Percentiles rank a stretch among this genome's conserved stretches.
phyloP scores from a whole-genome alignment of 192 early-diverging fungal genomes.

The Mortierella claussenii region DNA sequence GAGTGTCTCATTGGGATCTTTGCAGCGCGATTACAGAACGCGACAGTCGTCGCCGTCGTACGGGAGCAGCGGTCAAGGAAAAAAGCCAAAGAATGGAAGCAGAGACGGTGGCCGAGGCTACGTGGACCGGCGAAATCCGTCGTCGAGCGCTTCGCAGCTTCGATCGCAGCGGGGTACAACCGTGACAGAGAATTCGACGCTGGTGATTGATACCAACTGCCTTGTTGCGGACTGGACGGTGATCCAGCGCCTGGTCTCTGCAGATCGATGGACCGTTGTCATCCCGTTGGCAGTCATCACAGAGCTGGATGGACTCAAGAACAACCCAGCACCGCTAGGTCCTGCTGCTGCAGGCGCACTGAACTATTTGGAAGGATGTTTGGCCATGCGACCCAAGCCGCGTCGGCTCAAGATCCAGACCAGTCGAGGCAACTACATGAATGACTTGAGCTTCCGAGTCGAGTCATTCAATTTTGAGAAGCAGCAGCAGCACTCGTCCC shows the following conservation, averaged over 20 bases:
- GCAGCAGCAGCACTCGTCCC: slow-evolving; percentile 13
- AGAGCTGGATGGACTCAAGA: slow-evolving; percentile 64
- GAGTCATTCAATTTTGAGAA: slow-evolving; percentile 63
- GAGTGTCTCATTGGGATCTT: slow-evolving; percentile 14
- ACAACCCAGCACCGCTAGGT: slow-evolving; percentile 62
- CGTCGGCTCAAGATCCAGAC: slow-evolving; percentile 64
- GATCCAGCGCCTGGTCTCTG: slow-evolving; percentile 55
- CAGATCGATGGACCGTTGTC: slow-evolving; percentile 61
- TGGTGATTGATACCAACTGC: slow-evolving; percentile 70
- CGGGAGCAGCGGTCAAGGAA: not conserved
- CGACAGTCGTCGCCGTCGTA: slow-evolving; percentile 1
- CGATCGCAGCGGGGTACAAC: slow-evolving; percentile 20
- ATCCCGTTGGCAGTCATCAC: slow-evolving; percentile 67
- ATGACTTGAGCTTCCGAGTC: slow-evolving; percentile 63
- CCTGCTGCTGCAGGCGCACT: slow-evolving; percentile 57
- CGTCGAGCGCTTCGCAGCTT: not conserved
- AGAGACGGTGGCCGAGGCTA: slow-evolving; percentile 6
- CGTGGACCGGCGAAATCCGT: slow-evolving; percentile 6
- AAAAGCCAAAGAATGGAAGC: slow-evolving; percentile 8
- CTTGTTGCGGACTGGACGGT: slow-evolving; percentile 60
- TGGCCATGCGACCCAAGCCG: slow-evolving; percentile 43
- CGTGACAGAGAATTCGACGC: slow-evolving; percentile 50
- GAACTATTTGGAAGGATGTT: slow-evolving; percentile 55
- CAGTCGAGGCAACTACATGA: slow-evolving; percentile 64
- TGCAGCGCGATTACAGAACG: slow-evolving; percentile 17